Evolutionary conservation across 306 rosid genomes (phyloP).

Genomic region (Sesbania bispinosa): DNA sequence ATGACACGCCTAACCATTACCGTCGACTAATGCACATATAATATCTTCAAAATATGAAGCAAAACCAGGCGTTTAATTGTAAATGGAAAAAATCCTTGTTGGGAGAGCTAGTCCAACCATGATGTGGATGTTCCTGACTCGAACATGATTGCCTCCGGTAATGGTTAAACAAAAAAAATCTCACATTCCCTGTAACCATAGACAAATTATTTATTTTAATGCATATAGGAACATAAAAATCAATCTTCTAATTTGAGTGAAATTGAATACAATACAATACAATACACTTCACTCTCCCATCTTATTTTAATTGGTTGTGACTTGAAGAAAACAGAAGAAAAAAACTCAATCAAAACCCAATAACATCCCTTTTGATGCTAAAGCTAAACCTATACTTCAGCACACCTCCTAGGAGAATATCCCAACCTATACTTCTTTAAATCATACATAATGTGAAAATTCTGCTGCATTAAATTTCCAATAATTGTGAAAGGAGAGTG

Average conservation of each 20-base stretch:
- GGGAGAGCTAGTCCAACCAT: too few species aligned
- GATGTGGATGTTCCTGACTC: too few species aligned
- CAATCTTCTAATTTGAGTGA: not conserved
- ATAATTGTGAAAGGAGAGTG: constrained; percentile 57
- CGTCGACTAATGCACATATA: too few species aligned
- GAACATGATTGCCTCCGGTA: too few species aligned
- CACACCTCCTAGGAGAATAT: constrained; percentile 64
- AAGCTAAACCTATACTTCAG: constrained; percentile 57
- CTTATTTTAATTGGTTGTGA: not conserved
- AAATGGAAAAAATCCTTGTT: too few species aligned
- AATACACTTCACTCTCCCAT: too few species aligned
- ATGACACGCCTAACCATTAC: too few species aligned
- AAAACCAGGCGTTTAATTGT: not conserved
- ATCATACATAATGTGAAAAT: constrained; percentile 73
- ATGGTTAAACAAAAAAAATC: too few species aligned
- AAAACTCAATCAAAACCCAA: not conserved
- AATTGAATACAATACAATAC: not conserved
- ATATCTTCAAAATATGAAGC: too few species aligned
- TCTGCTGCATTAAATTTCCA: constrained; percentile 80
- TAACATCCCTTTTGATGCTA: not conserved
- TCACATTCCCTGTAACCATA: not conserved
- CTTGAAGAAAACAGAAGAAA: not conserved
- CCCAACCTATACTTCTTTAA: constrained; percentile 64
- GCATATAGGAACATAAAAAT: not conserved
- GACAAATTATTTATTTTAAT: not conserved